Conservation (phyloP, 2,329 filamentous ascomycete species). For the Sporothrix sp. region DNA sequence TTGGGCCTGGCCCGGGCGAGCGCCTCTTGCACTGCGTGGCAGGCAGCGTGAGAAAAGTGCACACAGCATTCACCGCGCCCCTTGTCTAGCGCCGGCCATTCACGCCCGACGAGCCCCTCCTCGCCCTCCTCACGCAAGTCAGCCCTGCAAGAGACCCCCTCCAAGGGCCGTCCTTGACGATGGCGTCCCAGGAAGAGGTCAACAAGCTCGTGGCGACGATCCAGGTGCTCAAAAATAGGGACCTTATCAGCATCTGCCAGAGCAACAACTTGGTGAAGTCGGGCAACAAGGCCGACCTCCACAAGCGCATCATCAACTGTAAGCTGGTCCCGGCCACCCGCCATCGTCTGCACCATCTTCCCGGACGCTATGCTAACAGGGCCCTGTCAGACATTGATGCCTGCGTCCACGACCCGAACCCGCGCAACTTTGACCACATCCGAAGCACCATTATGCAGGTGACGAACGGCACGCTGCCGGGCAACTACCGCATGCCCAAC, state of each 20-base stretch:
- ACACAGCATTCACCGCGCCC: neutral
- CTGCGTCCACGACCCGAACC: conserved; percentile 11
- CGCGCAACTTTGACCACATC: conserved; percentile 9
- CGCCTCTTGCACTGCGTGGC: too few relatives aligned
- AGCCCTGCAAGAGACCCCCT: too few relatives aligned
- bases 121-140: too few relatives aligned
- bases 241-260: conserved; percentile 68
- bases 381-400: conserved; percentile 18
- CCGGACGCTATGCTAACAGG: too few relatives aligned
- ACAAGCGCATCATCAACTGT: conserved; percentile 70
- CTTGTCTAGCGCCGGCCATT: neutral
- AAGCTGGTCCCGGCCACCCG: conserved; percentile 37
- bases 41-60: too few relatives aligned
- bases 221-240: conserved; percentile 43
- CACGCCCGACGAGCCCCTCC: neutral
- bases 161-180: too few relatives aligned
- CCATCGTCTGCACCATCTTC: too few relatives aligned
- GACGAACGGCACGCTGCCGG: neutral
- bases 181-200: conserved; percentile 30
- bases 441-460: conserved; percentile 9
- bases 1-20: too few relatives aligned
- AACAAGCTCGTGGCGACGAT: conserved; percentile 35
- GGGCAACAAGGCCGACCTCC: conserved; percentile 77
- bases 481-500: conserved; percentile 3
- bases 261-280: conserved; percentile 65